These are phyloP conservation scores for Saccharomycopsis malanga DNA, from an alignment of 805 yeast species.

Conservation along the genomic window DNA sequence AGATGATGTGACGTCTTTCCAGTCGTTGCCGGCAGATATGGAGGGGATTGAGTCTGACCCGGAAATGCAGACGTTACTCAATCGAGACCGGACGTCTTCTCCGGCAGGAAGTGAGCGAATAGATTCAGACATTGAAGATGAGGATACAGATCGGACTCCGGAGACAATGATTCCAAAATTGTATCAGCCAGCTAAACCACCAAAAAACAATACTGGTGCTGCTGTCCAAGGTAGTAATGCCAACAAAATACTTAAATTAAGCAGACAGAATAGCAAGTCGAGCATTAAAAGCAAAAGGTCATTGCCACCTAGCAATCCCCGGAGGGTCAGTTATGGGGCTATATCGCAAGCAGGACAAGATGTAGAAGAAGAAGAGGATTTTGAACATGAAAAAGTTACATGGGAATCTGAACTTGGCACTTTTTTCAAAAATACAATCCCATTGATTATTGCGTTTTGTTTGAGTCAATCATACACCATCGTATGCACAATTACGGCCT, in stretches of 20 bases:
- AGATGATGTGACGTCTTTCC: slow-evolving; percentile 8
- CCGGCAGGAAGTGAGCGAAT: neutral
- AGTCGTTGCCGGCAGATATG: slow-evolving; percentile 20
- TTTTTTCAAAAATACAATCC: slow-evolving; percentile 34
- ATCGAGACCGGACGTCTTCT: neutral
- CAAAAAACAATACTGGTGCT: neutral
- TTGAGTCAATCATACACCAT: slow-evolving; percentile 69
- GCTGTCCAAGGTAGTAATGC: neutral
- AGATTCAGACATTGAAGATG: neutral
- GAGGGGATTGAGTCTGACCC: slow-evolving; percentile 10
- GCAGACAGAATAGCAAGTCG: slow-evolving; percentile 13
- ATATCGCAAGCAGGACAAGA: neutral
- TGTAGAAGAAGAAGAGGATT: slow-evolving; percentile 23
- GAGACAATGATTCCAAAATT: neutral
- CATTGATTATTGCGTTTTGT: slow-evolving; percentile 49
- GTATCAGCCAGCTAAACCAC: neutral
- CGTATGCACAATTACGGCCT: slow-evolving; percentile 75
- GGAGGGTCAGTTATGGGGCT: slow-evolving; percentile 9
- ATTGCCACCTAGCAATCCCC: neutral
- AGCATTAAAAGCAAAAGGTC: slow-evolving; percentile 6
- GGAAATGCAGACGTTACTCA: slow-evolving; percentile 3
- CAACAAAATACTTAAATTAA: neutral
- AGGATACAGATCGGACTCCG: neutral
- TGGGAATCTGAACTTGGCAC: slow-evolving; percentile 31
- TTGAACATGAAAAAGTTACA: slow-evolving; percentile 31